A percentile compares a stretch with the other conserved stretches of the same genome.
Conservation (phyloP, 768 basidiomycete genomes). For the Termitomyces sp. region DNA sequence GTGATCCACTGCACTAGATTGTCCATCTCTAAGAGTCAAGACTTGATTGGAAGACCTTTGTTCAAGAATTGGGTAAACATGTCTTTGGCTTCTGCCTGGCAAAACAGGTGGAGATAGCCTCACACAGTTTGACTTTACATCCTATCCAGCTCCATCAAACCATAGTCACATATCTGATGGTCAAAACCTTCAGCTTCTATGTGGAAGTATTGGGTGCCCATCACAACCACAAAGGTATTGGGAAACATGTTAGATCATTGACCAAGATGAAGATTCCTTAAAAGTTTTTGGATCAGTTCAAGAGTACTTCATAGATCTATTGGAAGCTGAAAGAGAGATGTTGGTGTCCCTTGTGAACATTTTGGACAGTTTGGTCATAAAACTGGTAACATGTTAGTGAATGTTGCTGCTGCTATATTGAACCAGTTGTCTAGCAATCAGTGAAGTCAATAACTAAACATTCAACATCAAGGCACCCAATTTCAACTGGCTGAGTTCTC, state of each 20-base stretch:
- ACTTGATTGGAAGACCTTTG: conserved; percentile 90
- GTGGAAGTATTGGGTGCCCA: conserved; percentile 90
- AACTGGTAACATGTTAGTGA: not conserved
- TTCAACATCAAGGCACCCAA: not conserved
- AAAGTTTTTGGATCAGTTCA: not conserved
- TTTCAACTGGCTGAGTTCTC: not conserved
- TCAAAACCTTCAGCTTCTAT: conserved; percentile 44
- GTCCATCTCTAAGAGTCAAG: conserved; percentile 54
- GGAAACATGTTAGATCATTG: not conserved
- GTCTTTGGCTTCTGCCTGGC: conserved; percentile 82
- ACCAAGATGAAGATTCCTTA: not conserved
- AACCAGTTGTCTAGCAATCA: not conserved
- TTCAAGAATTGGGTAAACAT: conserved; percentile 80
- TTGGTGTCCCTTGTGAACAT: not conserved
- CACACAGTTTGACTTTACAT: conserved; percentile 90
- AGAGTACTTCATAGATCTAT: not conserved
- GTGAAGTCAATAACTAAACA: not conserved
- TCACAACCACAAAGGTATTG: conserved; percentile 58
- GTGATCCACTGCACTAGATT: conserved; percentile 47
- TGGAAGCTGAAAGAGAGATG: not conserved
- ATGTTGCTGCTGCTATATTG: not conserved
- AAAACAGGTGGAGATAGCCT: conserved; percentile 82
- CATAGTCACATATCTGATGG: conserved; percentile 77
- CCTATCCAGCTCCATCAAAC: conserved; percentile 73
- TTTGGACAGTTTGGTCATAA: not conserved